A percentile compares a stretch with the other conserved stretches of the same genome.
Evolutionary conservation across 805 yeast species (phyloP).

Genomic region (Kuraishia floccosa): DNA sequence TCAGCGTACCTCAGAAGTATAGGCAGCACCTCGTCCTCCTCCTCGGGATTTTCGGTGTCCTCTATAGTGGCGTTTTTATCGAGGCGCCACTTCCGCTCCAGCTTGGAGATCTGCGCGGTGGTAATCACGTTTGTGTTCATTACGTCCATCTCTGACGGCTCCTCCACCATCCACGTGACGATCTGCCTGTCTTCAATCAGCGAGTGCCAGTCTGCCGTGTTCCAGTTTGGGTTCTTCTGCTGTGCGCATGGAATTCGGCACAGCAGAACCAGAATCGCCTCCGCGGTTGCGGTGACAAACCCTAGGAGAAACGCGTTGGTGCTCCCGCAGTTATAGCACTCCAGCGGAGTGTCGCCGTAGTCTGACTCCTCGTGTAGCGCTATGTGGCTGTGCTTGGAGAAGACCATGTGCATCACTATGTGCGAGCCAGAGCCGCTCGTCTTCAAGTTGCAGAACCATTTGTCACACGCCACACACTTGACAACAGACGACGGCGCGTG

Average conservation of each 20-base stretch:
- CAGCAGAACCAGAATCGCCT: conserved; percentile 74
- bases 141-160: conserved; percentile 55
- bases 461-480: conserved; percentile 63
- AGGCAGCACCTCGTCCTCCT: conserved; percentile 54
- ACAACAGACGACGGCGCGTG: conserved; percentile 54
- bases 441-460: conserved; percentile 85
- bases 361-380: conserved; percentile 71
- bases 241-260: conserved; percentile 89
- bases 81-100: conserved; percentile 77
- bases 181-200: conserved; percentile 71
- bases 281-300: conserved; percentile 77
- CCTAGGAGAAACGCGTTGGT: conserved; percentile 75
- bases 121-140: conserved; percentile 45
- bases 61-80: conserved; percentile 55
- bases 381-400: conserved; percentile 67
- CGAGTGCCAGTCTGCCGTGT: conserved; percentile 78
- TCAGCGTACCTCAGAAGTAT: conserved; percentile 68
- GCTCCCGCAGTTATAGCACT: conserved; percentile 86
- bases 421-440: conserved; percentile 51
- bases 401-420: conserved; percentile 74
- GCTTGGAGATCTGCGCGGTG: conserved; percentile 51
- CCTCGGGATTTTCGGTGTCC: conserved; percentile 44
- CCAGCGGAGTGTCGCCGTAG: conserved; percentile 77
- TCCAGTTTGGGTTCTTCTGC: conserved; percentile 71
- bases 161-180: conserved; percentile 70